Percentiles rank a stretch among this genome's conserved stretches.
These are phyloP conservation scores for Cercophora sp. DNA, from an alignment of 495 filamentous ascomycete genomes.

Conservation along the genomic window DNA sequence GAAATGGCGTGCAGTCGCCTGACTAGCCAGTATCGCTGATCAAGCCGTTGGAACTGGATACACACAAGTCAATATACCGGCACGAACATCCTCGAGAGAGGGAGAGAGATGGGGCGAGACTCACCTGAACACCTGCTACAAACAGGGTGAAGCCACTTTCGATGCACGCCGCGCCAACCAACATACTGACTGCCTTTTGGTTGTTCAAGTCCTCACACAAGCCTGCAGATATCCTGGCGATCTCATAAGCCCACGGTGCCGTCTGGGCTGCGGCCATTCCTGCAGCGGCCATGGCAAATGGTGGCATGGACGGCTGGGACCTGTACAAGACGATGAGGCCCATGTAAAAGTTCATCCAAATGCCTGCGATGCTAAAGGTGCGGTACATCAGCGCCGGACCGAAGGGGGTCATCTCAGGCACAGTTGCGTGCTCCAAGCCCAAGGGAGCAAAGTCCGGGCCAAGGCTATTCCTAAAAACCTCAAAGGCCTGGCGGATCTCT, in stretches of 20 bases:
- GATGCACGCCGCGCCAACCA: slow-evolving; percentile 74
- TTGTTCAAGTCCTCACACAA: slow-evolving; percentile 62
- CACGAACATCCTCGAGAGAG: background rate
- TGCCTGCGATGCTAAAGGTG: slow-evolving; percentile 75
- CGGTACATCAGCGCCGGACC: slow-evolving; percentile 79
- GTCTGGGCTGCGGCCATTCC: slow-evolving; percentile 68
- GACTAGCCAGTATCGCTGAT: slow-evolving; percentile 74
- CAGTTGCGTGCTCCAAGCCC: slow-evolving; percentile 69
- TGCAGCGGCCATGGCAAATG: slow-evolving; percentile 81
- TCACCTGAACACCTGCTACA: slow-evolving; percentile 70
- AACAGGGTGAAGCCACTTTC: slow-evolving; percentile 79
- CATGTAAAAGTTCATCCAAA: slow-evolving; percentile 83
- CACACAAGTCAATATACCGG: background rate
- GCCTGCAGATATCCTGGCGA: slow-evolving; percentile 79
- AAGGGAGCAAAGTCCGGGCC: slow-evolving; percentile 75
- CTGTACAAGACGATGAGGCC: slow-evolving; percentile 73
- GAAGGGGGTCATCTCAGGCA: slow-evolving; percentile 57
- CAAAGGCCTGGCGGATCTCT: slow-evolving; percentile 65
- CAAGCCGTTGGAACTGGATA: slow-evolving; percentile 61
- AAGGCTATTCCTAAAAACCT: slow-evolving; percentile 58
- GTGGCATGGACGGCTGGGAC: slow-evolving; percentile 83
- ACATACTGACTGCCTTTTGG: slow-evolving; percentile 63
- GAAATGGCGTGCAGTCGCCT: slow-evolving; percentile 68
- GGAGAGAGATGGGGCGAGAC: background rate
- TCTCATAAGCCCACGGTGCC: slow-evolving; percentile 60